Evolutionary conservation across 2,329 filamentous ascomycete genomes (phyloP).

Genomic region (Seiridium unicorne): DNA sequence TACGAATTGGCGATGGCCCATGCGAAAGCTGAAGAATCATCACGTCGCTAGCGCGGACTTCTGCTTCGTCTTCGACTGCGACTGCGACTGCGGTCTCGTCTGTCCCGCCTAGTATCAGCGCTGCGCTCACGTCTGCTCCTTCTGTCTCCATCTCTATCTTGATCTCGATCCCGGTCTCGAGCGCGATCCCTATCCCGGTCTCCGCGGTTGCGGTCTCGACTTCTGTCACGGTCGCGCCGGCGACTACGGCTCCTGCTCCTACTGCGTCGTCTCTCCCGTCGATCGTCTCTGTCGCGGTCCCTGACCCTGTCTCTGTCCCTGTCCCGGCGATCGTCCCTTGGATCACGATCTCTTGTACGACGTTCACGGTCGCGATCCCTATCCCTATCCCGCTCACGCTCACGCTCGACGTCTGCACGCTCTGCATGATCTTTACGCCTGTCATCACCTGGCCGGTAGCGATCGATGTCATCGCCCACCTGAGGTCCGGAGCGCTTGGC

Average conservation of each 20-base stretch:
- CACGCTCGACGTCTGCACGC: slow-evolving; percentile 23
- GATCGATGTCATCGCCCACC: slow-evolving; percentile 42
- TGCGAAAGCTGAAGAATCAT: background rate
- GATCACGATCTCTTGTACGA: slow-evolving; percentile 13
- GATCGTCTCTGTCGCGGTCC: slow-evolving; percentile 12
- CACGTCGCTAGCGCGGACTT: slow-evolving; percentile 21
- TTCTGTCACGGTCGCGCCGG: slow-evolving; percentile 20
- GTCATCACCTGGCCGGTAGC: slow-evolving; percentile 43
- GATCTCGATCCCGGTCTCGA: slow-evolving; percentile 19
- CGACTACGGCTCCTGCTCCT: slow-evolving; percentile 16
- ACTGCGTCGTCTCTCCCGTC: slow-evolving; percentile 18
- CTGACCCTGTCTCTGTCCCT: slow-evolving; percentile 14
- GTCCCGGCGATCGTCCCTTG: slow-evolving; percentile 6
- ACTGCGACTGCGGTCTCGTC: slow-evolving; percentile 18
- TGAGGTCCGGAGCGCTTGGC: slow-evolving; percentile 33
- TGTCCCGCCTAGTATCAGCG: slow-evolving; percentile 20
- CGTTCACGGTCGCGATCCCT: slow-evolving; percentile 21
- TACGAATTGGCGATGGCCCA: background rate
- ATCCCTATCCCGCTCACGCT: slow-evolving; percentile 18
- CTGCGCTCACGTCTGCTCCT: slow-evolving; percentile 19
- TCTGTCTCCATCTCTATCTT: slow-evolving; percentile 35
- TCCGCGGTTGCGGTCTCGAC: slow-evolving; percentile 14
- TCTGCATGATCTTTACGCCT: slow-evolving; percentile 17
- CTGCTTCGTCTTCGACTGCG: slow-evolving; percentile 21
- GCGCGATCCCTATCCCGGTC: slow-evolving; percentile 14